Percentiles rank a stretch among this genome's conserved stretches.
phyloP scores from a whole-genome alignment of 176 grass and related monocot species.

The Tillandsia leiboldiana region DNA sequence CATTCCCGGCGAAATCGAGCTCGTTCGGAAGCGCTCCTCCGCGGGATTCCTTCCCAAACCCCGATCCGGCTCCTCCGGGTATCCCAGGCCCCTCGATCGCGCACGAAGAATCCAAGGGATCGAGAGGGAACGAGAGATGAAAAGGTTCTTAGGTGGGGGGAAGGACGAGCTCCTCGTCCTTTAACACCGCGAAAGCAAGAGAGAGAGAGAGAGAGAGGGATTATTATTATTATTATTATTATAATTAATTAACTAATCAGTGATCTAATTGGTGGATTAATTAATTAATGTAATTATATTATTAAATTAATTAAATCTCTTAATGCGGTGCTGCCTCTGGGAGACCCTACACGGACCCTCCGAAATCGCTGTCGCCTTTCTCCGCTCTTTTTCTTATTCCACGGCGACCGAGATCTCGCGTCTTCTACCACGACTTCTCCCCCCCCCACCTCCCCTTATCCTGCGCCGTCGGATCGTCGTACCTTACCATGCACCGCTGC shows the following conservation, averaged over 20 bases:
- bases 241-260: neutral
- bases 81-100: neutral
- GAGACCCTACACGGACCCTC: constrained; percentile 24
- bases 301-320: constrained; percentile 1
- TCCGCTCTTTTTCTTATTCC: neutral
- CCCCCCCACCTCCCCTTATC: neutral
- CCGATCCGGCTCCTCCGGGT: neutral
- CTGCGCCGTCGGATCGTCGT: too few relatives aligned
- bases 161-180: constrained; percentile 2
- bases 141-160: neutral
- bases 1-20: constrained; percentile 8
- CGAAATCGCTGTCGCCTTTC: constrained; percentile 13
- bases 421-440: constrained; percentile 10
- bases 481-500: neutral
- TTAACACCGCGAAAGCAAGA: constrained; percentile 4
- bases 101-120: neutral
- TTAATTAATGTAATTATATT: neutral
- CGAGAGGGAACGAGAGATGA: neutral
- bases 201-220: too few relatives aligned
- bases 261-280: neutral
- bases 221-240: neutral
- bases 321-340: constrained; percentile 9
- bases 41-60: neutral
- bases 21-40: neutral
- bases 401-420: constrained; percentile 25